A percentile compares a stretch with the other conserved stretches of the same genome.
Conservation (phyloP, 2,329 filamentous ascomycete species). For the Plenodomus tracheiphilus region DNA sequence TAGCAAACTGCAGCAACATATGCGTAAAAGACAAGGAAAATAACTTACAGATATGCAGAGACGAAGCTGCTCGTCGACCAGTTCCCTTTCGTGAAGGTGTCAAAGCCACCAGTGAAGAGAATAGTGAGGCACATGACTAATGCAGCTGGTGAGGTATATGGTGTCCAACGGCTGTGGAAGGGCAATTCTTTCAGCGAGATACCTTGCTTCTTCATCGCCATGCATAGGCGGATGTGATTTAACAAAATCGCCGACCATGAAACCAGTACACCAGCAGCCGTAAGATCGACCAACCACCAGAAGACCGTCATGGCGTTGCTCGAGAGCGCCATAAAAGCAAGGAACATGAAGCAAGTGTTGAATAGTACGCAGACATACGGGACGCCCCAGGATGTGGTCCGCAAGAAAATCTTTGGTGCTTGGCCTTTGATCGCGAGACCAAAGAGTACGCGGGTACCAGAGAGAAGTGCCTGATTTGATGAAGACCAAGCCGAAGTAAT, state of each 20-base stretch:
- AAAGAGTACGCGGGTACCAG: slow-evolving; percentile 55
- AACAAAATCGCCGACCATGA: slow-evolving; percentile 58
- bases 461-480: slow-evolving; percentile 65
- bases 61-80: slow-evolving; percentile 44
- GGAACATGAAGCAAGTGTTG: slow-evolving; percentile 45
- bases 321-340: slow-evolving; percentile 54
- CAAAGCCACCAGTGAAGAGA: slow-evolving; percentile 63
- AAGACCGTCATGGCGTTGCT: slow-evolving; percentile 55
- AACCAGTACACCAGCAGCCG: slow-evolving; percentile 57
- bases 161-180: slow-evolving; percentile 41
- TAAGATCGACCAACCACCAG: slow-evolving; percentile 70
- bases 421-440: slow-evolving; percentile 52
- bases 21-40: background rate
- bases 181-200: slow-evolving; percentile 52
- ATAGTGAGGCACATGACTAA: slow-evolving; percentile 58
- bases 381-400: slow-evolving; percentile 48
- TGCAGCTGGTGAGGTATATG: slow-evolving; percentile 38
- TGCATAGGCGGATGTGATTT: slow-evolving; percentile 61
- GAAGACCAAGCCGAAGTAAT: slow-evolving; percentile 72
- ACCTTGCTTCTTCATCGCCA: slow-evolving; percentile 49
- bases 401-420: slow-evolving; percentile 54
- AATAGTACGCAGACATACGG: slow-evolving; percentile 42
- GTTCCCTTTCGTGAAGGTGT: slow-evolving; percentile 57
- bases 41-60: slow-evolving; percentile 35
- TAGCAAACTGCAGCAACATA: background rate